Conservation (phyloP, 2,329 filamentous ascomycete genomes). For the Myotisia sp. region DNA sequence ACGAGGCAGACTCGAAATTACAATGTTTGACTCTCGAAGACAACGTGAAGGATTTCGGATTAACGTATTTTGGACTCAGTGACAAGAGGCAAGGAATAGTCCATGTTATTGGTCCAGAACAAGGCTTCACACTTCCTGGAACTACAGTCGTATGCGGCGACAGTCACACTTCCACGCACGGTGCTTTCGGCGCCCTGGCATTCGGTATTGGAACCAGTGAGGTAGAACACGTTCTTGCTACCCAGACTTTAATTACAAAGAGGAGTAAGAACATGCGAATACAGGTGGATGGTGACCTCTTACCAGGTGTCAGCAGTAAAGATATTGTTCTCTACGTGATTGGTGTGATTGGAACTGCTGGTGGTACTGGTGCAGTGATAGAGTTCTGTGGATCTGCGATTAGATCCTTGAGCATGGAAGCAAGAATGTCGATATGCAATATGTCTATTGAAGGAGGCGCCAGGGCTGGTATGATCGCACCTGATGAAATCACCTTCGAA, state of each 20-base stretch:
- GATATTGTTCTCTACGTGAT: slow-evolving; percentile 89
- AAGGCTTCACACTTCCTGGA: slow-evolving; percentile 93
- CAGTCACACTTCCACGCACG: slow-evolving; percentile 95
- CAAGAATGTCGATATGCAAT: slow-evolving; percentile 98
- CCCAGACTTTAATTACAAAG: slow-evolving; percentile 86
- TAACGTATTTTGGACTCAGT: slow-evolving; percentile 92
- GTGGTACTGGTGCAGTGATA: slow-evolving; percentile 86
- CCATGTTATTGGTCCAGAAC: slow-evolving; percentile 94
- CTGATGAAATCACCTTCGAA: slow-evolving; percentile 84
- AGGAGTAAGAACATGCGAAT: slow-evolving; percentile 98
- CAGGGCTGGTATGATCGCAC: slow-evolving; percentile 90
- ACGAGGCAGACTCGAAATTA: slow-evolving; percentile 81
- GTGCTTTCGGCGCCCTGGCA: slow-evolving; percentile 84
- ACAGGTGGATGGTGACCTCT: slow-evolving; percentile 80
- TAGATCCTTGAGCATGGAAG: slow-evolving; percentile 79
- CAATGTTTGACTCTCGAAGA: slow-evolving; percentile 95
- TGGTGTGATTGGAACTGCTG: slow-evolving; percentile 84
- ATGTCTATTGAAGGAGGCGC: slow-evolving; percentile 97
- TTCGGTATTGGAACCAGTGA: slow-evolving; percentile 97
- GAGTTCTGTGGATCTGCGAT: slow-evolving; percentile 97
- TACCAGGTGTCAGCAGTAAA: slow-evolving; percentile 87
- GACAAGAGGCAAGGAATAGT: slow-evolving; percentile 97
- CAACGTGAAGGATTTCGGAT: slow-evolving; percentile 89
- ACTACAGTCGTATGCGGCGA: slow-evolving; percentile 97
- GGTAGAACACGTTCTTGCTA: slow-evolving; percentile 95